phyloP scores from a whole-genome alignment of 2,329 filamentous ascomycete species.

The Paraphaeosphaeria sporulosa region DNA sequence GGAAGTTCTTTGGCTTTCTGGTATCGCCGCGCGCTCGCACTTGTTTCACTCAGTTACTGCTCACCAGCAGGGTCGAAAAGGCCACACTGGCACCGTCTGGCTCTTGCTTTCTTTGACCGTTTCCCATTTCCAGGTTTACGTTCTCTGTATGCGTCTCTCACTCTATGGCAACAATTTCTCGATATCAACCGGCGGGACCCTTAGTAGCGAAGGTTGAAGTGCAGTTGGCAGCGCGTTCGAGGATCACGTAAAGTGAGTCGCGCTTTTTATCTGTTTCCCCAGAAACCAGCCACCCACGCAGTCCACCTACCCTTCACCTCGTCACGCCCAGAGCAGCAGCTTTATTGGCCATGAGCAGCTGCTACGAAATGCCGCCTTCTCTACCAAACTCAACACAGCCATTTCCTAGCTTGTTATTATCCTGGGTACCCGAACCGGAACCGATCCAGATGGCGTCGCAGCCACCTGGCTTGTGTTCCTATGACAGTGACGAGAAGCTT shows the following conservation, averaged over 20 bases:
- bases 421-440: neutral
- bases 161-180: neutral
- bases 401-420: neutral
- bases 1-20: neutral
- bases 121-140: too few relatives aligned
- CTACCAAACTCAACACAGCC: neutral
- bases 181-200: neutral
- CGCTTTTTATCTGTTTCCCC: conserved; percentile 2
- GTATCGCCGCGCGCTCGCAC: neutral
- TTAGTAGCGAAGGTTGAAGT: neutral
- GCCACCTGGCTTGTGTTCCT: neutral
- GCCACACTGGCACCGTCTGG: neutral
- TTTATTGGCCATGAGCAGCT: neutral
- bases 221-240: neutral
- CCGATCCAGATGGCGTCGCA: neutral
- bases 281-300: neutral
- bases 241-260: conserved; percentile 2
- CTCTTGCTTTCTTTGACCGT: neutral
- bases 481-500: neutral
- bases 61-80: neutral
- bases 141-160: neutral
- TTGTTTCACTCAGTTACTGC: neutral
- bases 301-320: neutral
- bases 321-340: neutral
- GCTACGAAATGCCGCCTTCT: neutral